Conservation (phyloP, 2,329 filamentous ascomycete species). For the Rhinocladiella mackenziei region DNA sequence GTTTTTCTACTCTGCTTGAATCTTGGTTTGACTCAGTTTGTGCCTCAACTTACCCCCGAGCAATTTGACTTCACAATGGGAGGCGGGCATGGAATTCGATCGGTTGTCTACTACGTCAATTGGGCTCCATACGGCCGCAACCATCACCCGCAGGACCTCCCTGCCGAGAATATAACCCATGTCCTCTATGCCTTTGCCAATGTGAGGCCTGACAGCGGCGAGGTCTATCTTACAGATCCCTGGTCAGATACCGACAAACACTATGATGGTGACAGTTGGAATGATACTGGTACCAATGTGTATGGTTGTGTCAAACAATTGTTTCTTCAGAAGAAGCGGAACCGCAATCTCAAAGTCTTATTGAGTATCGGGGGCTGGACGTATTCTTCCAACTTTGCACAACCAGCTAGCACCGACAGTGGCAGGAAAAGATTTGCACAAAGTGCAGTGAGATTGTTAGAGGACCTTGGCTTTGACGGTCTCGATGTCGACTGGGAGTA, state of each 20-base stretch:
- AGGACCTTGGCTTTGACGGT: slow-evolving; percentile 69
- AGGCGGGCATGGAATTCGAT: slow-evolving; percentile 28
- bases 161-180: slow-evolving; percentile 77
- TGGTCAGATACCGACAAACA: slow-evolving; percentile 68
- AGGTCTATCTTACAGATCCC: slow-evolving; percentile 69
- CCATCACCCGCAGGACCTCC: slow-evolving; percentile 79
- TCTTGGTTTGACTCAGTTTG: slow-evolving; percentile 26
- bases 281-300: slow-evolving; percentile 66
- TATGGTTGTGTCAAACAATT: slow-evolving; percentile 78
- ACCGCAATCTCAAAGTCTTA: slow-evolving; percentile 73
- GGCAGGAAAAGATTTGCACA: slow-evolving; percentile 65
- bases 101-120: slow-evolving; percentile 46
- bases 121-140: slow-evolving; percentile 77
- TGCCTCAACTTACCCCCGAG: slow-evolving; percentile 5
- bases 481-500: slow-evolving; percentile 49
- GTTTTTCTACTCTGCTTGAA: slow-evolving; percentile 34
- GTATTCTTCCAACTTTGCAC: slow-evolving; percentile 71
- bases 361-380: slow-evolving; percentile 82
- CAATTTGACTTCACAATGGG: slow-evolving; percentile 16
- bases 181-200: slow-evolving; percentile 91
- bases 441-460: slow-evolving; percentile 69
- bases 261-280: slow-evolving; percentile 62
- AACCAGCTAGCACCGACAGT: slow-evolving; percentile 56
- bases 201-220: slow-evolving; percentile 70
- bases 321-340: slow-evolving; percentile 68